Evolutionary conservation across 768 basidiomycete species (phyloP).

Genomic region (Boletus speciosus): DNA sequence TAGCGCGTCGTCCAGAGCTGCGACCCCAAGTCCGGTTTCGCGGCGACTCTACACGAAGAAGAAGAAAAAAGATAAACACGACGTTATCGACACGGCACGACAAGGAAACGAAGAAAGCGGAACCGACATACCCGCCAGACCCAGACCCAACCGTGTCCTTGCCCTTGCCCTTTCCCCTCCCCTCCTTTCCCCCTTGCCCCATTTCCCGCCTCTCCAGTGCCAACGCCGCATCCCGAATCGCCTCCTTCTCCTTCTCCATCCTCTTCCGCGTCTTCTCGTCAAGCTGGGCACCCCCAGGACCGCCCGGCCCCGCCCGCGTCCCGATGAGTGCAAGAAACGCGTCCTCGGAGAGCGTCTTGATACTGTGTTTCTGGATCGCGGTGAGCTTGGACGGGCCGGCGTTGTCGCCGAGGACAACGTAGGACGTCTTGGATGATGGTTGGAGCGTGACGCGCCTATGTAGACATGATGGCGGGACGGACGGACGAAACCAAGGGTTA

Average conservation of each 20-base stretch:
- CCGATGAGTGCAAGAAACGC: conserved; percentile 81
- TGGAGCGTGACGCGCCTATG: conserved; percentile 78
- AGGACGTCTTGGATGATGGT: conserved; percentile 88
- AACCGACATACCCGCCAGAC: conserved; percentile 18
- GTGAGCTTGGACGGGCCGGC: conserved; percentile 89
- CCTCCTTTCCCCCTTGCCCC: conserved; percentile 43
- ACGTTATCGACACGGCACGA: not conserved
- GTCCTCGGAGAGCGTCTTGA: conserved; percentile 81
- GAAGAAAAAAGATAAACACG: not conserved
- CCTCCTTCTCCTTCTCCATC: conserved; percentile 73
- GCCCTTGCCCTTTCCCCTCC: conserved; percentile 6
- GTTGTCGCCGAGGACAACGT: conserved; percentile 81
- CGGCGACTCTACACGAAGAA: conserved; percentile 13
- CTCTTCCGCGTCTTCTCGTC: conserved; percentile 84
- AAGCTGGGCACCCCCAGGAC: conserved; percentile 36
- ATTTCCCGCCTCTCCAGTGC: conserved; percentile 73
- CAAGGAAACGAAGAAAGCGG: not conserved
- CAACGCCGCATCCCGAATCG: conserved; percentile 67
- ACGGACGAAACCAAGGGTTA: not conserved
- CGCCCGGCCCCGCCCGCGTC: conserved; percentile 52
- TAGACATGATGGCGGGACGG: not conserved
- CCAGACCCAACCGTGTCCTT: conserved; percentile 8
- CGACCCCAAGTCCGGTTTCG: conserved; percentile 43
- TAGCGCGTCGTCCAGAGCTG: conserved; percentile 97
- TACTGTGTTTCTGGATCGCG: conserved; percentile 75